phyloP scores from a whole-genome alignment of 352 stramenopile genomes.

The Phytophthora sojae region DNA sequence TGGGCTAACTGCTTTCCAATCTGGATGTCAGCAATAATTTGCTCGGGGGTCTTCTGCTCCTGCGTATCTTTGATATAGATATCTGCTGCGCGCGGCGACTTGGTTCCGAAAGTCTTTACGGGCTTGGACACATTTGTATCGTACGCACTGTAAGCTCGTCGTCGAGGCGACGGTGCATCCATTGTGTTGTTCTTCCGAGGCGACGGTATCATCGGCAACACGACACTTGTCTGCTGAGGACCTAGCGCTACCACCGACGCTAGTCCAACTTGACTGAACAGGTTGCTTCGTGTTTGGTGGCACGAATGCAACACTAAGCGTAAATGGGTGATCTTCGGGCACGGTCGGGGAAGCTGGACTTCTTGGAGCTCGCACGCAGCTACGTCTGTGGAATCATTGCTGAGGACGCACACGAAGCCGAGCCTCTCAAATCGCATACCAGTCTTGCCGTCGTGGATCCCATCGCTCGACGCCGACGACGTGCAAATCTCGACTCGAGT shows the following conservation, averaged over 20 bases:
- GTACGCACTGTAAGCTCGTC: neutral
- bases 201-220: constrained; percentile 24
- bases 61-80: constrained; percentile 39
- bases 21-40: constrained; percentile 48
- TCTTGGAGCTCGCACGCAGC: constrained; percentile 60
- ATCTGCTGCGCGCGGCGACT: constrained; percentile 17
- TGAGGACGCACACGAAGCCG: constrained; percentile 50
- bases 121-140: neutral
- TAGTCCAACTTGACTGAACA: constrained; percentile 65
- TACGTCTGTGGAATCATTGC: constrained; percentile 31
- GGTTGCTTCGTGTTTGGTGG: constrained; percentile 49
- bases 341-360: constrained; percentile 34
- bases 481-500: constrained; percentile 61
- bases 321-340: constrained; percentile 40
- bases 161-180: neutral
- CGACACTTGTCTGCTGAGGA: constrained; percentile 1
- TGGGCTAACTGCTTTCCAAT: constrained; percentile 30
- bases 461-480: neutral
- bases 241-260: constrained; percentile 36
- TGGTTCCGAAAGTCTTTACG: neutral
- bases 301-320: constrained; percentile 55
- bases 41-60: constrained; percentile 41
- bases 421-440: constrained; percentile 43
- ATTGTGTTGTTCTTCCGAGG: constrained; percentile 1
- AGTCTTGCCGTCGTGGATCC: constrained; percentile 17